These are phyloP conservation scores for Dactylellina drechsleri DNA, from an alignment of 2,329 filamentous ascomycete species.

Conservation along the genomic window DNA sequence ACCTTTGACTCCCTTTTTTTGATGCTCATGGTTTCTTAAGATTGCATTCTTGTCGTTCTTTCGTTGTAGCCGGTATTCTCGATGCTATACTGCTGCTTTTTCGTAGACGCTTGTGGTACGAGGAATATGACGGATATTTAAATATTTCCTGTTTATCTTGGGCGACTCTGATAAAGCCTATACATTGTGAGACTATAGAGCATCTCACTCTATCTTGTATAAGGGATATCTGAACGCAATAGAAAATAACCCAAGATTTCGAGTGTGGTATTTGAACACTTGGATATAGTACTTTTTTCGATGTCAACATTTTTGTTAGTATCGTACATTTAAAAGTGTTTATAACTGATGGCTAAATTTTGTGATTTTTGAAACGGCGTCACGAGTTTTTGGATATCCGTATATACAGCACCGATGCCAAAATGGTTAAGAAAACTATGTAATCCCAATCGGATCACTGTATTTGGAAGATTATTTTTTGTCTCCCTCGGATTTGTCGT, in stretches of 20 bases:
- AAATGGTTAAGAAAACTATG: not conserved
- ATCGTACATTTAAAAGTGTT: conserved; percentile 10
- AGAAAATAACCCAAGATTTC: too few relatives aligned
- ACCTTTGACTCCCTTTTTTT: not conserved
- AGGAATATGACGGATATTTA: not conserved
- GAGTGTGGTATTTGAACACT: too few relatives aligned
- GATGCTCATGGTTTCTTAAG: not conserved
- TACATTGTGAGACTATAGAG: too few relatives aligned
- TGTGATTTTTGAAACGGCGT: not conserved
- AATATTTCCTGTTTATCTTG: too few relatives aligned
- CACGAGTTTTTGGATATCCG: not conserved
- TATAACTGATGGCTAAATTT: not conserved
- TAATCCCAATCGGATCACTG: not conserved
- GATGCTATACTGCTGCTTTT: conserved; percentile 19
- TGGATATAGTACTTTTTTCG: too few relatives aligned
- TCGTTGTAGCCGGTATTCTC: conserved; percentile 24
- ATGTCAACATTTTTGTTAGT: not conserved
- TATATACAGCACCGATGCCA: conserved; percentile 6
- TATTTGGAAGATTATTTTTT: not conserved
- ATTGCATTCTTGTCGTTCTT: conserved; percentile 28
- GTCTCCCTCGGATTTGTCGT: conserved; percentile 27
- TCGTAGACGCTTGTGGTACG: not conserved
- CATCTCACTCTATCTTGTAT: too few relatives aligned
- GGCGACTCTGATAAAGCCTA: too few relatives aligned
- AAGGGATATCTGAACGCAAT: too few relatives aligned